Conservation (phyloP, 306 rosid species). For the Quercus agrifolia region DNA sequence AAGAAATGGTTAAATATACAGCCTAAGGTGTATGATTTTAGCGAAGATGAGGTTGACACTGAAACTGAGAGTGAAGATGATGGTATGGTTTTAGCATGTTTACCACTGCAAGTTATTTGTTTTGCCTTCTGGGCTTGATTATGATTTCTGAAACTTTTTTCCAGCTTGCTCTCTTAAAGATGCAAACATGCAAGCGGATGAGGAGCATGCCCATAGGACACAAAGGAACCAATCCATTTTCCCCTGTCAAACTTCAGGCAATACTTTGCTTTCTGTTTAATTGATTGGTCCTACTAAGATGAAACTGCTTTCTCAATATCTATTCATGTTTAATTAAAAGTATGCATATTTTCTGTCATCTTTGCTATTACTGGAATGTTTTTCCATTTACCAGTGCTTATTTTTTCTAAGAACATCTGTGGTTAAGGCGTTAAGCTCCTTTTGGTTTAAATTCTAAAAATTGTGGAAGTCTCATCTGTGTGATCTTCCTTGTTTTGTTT, state of each 20-base stretch:
- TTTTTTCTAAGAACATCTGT: background rate
- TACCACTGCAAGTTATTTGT: background rate
- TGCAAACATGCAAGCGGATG: constrained; percentile 34
- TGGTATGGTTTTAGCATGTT: constrained; percentile 42
- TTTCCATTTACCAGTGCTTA: constrained; percentile 2
- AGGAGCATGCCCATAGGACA: constrained; percentile 37
- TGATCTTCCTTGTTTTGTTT: constrained; percentile 3
- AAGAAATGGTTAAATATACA: constrained; percentile 93
- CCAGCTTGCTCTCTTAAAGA: constrained; percentile 54
- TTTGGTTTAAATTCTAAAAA: background rate
- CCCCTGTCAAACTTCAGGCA: constrained; percentile 59
- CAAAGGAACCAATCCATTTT: constrained; percentile 45
- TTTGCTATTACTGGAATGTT: constrained; percentile 5
- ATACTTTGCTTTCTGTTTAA: constrained; percentile 24
- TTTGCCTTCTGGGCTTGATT: constrained; percentile 10
- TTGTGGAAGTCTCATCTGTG: background rate
- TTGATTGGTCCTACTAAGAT: constrained; percentile 10
- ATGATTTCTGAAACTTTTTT: constrained; percentile 27
- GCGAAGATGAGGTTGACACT: constrained; percentile 94
- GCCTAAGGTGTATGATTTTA: constrained; percentile 86
- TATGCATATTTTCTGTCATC: background rate
- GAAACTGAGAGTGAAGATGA: constrained; percentile 98
- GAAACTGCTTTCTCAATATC: background rate
- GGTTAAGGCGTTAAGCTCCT: background rate
- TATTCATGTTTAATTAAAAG: background rate